Evolutionary conservation across 1,284 basidiomycete genomes (phyloP).

Genomic region (Takashimella koratensis): DNA sequence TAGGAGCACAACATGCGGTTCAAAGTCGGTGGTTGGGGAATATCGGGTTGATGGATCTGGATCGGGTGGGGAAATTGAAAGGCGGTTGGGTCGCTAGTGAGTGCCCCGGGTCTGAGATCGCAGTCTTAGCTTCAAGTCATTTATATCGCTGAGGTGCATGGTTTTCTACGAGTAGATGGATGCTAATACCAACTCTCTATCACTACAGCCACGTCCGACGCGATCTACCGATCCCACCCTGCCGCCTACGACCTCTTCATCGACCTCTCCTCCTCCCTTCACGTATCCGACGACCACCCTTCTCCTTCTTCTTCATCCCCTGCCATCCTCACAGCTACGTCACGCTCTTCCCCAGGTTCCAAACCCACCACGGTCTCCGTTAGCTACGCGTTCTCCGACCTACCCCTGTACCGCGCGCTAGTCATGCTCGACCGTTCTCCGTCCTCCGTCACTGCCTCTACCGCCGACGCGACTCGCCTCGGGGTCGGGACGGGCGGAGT

Average conservation of each 20-base stretch:
- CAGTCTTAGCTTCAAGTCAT: too few relatives aligned
- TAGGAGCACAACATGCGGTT: slow-evolving; percentile 11
- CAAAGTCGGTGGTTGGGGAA: slow-evolving; percentile 33
- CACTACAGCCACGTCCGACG: slow-evolving; percentile 39
- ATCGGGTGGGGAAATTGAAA: slow-evolving; percentile 21
- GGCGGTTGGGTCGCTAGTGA: slow-evolving; percentile 44
- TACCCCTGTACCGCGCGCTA: slow-evolving; percentile 40
- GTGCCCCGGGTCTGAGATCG: too few relatives aligned
- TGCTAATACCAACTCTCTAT: too few relatives aligned
- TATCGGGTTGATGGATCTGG: slow-evolving; percentile 41
- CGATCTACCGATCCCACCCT: slow-evolving; percentile 38
- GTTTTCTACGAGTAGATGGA: too few relatives aligned
- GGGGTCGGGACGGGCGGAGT: slow-evolving; percentile 8
- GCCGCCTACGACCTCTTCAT: slow-evolving; percentile 40
- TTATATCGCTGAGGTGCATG: neutral
- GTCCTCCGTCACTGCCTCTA: slow-evolving; percentile 18
- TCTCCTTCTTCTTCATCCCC: slow-evolving; percentile 4
- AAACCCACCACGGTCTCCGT: slow-evolving; percentile 8
- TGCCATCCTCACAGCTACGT: slow-evolving; percentile 1
- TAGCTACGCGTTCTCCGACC: slow-evolving; percentile 36
- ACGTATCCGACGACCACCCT: slow-evolving; percentile 7
- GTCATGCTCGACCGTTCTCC: slow-evolving; percentile 32
- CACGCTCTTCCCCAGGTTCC: neutral
- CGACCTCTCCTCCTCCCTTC: slow-evolving; percentile 32
- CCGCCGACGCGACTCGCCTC: slow-evolving; percentile 14